Evolutionary conservation across 305 asterid species (phyloP), one percentile per base, ranked within the genome.

Genomic region (Striga hermonthica): DNA sequence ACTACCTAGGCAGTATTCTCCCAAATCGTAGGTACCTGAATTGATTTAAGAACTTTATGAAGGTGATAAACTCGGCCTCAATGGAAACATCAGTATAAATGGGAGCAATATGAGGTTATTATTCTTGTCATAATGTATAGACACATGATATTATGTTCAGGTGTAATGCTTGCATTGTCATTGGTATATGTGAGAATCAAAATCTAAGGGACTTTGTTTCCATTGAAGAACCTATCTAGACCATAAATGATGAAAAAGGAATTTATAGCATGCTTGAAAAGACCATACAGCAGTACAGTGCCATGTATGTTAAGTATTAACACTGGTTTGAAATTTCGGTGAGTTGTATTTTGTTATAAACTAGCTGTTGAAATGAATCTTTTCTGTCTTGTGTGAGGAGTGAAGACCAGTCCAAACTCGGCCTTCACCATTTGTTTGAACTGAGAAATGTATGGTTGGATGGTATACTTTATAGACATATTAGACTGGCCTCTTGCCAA

Each of bases 261-360:
- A 54, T 31, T 40, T 66, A 9, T 15, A 44, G 47, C 34, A 15
- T 36, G 55, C 62, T 68, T 60, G 60, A 59, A 39, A 49, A 49
- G 45, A 22, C 16, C 55, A 11, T n/a, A 1, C 59, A 64, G 49
- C 48, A 49, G 53, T 66, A 55, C 22, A 45, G 11, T 54, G 36
- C 45, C 11, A 60, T 60, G 39, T 49, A 13, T 13, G 12, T 12
- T 28, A 36, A 13, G 57, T 57, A 52, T 14, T 67, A 22, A 22
- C 31, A 22, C 31, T 67, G 50, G 57, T 10, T 14, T 34, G 48
- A 9, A 45, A 15, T 53, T 53, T 8, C 37, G 59, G 28, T 53
- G 22, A 22, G 43, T 38, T 68, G 54, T 60, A 4, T 36, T 44
- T 6, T 36, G 9, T 36, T 36, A 12, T 60, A 36, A 34, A 45